These are phyloP conservation scores for Podaxis sp. DNA, from an alignment of 768 basidiomycete genomes.

Conservation along the genomic window DNA sequence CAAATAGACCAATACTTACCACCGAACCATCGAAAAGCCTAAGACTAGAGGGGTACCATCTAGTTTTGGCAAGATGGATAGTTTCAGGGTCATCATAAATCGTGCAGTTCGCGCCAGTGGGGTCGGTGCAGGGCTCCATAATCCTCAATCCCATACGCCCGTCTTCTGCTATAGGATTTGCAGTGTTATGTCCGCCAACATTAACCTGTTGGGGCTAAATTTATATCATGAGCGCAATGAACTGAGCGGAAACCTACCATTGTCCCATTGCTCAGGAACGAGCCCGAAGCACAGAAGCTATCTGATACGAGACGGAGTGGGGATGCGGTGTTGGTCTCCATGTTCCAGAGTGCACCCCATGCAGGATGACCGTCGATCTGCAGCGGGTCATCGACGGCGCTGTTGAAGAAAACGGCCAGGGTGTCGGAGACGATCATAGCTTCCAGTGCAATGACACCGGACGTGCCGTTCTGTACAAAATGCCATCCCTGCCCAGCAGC, in stretches of 20 bases:
- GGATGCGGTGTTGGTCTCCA: conserved; percentile 35
- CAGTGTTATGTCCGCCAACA: conserved; percentile 29
- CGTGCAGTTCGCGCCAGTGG: conserved; percentile 27
- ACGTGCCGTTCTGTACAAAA: conserved; percentile 28
- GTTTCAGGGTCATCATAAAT: conserved; percentile 33
- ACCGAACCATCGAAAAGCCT: conserved; percentile 31
- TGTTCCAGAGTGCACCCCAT: conserved; percentile 44
- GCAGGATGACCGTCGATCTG: conserved; percentile 41
- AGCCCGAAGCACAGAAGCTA: conserved; percentile 41
- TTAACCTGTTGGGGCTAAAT: conserved; percentile 20
- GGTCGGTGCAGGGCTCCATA: conserved; percentile 36
- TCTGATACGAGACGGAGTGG: conserved; percentile 34
- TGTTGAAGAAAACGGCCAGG: conserved; percentile 27
- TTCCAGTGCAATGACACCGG: conserved; percentile 27
- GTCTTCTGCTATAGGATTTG: conserved; percentile 25
- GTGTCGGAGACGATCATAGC: conserved; percentile 29
- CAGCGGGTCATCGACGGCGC: conserved; percentile 36
- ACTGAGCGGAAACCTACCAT: conserved; percentile 23
- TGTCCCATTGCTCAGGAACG: conserved; percentile 40
- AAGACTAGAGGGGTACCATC: conserved; percentile 42
- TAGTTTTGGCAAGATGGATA: conserved; percentile 31
- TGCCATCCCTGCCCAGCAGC: conserved; percentile 22
- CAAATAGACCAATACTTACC: conserved; percentile 25
- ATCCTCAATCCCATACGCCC: conserved; percentile 36
- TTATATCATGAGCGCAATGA: too few species aligned